A percentile compares a stretch with the other conserved stretches of the same genome.
These are phyloP conservation scores for Pleurotus platypus DNA, from an alignment of 768 basidiomycete genomes.

Conservation along the genomic window DNA sequence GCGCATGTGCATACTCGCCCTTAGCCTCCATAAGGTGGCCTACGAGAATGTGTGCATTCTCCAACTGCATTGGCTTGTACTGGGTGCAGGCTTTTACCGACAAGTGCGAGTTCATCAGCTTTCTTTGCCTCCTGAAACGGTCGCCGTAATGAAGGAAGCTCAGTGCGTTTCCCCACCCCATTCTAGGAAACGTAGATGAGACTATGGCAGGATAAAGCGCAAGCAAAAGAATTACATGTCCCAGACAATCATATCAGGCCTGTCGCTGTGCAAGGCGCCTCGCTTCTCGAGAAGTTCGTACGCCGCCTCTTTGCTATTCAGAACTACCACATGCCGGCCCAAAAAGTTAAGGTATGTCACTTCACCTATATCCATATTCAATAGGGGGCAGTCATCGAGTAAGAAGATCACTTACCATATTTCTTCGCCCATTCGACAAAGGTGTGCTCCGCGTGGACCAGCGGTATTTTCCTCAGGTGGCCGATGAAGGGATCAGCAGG, in stretches of 20 bases:
- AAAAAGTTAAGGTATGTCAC: constrained; percentile 8
- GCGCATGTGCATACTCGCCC: neutral
- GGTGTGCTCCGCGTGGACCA: neutral
- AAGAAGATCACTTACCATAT: neutral
- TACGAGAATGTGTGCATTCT: neutral
- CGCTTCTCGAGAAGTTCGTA: constrained; percentile 28
- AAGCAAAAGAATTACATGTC: constrained; percentile 4
- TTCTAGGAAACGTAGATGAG: neutral
- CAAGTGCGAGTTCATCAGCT: neutral
- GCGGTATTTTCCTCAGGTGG: neutral
- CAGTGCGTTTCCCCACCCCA: neutral
- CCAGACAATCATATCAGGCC: constrained; percentile 16
- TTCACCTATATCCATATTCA: neutral
- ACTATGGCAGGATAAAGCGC: neutral
- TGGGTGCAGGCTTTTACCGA: neutral
- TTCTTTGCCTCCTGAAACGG: constrained; percentile 6
- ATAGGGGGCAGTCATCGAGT: no score
- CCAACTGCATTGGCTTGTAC: neutral
- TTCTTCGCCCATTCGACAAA: neutral
- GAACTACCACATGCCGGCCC: constrained; percentile 21
- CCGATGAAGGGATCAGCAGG: constrained; percentile 1
- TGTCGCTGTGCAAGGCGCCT: constrained; percentile 24
- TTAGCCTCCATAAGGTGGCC: neutral
- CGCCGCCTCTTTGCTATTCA: constrained; percentile 23
- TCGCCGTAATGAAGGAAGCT: constrained; percentile 1